Evolutionary conservation across 768 basidiomycete species (phyloP), one percentile per base, ranked within the genome.

Genomic region (Fistulinella prunicolor): DNA sequence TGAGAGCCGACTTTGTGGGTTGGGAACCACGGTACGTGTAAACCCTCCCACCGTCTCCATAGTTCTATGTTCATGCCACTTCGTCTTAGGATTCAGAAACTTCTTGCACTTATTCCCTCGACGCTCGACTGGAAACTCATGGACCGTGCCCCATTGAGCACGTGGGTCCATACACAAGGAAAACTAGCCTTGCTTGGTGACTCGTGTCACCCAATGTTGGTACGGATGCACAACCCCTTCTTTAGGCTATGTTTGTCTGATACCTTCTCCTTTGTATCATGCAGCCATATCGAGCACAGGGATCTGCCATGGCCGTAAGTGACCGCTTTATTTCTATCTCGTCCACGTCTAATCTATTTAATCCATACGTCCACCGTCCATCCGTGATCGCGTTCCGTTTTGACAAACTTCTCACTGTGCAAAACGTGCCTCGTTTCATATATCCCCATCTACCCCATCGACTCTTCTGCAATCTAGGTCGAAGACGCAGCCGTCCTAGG

Each of bases 191-290:
- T 82, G 14, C 64, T 82, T 0, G 80, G 80, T 2, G 81, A 82
- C 54, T 71, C 79, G 0, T 79, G 78, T 39, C 81, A 82, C 58
- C 75, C 81, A 2, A 81, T 81, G 76, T 65, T 80, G 23, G 65
- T 69, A 43, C 34, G 67, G 23, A 30, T 6, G n/a, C 19, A 5
- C 21, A 1, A 4, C 14, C 38, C 21, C 19, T 6, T 9, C 16
- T 35, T 23, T 1, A 12, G 26, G 29, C 24, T 3, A 24, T n/a
- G 3, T 14, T 39, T 30, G 7, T 41, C 32, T 50, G 12, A 49
- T 17, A 3, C 28, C 9, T 7, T 20, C 21, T 30, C 16, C 0
- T 24, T 21, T 9, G 9, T 21, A n/a, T 32, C 23, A 22, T 37
- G 19, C 30, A 70, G 74, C 79, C 79, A 3, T 79, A 79, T 52